Conservation (phyloP, 805 yeast species). For the Candida quercuum region DNA sequence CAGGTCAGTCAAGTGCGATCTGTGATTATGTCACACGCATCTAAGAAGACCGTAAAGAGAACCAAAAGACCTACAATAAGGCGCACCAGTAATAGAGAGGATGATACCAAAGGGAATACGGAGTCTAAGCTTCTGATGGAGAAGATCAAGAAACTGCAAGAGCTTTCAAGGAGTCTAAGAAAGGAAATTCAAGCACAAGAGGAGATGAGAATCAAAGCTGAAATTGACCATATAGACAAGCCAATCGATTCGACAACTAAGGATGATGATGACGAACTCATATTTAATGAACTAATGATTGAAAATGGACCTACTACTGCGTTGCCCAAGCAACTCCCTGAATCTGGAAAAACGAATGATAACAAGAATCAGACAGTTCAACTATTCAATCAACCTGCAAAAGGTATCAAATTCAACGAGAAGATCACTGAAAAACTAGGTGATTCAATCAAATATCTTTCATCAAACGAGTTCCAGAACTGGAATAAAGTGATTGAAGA, state of each 20-base stretch:
- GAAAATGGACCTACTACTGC: background rate
- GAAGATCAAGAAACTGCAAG: conserved; percentile 15
- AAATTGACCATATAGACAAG: conserved; percentile 10
- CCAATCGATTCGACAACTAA: conserved; percentile 5
- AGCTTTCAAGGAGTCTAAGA: conserved; percentile 12
- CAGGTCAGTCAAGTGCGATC: conserved; percentile 1
- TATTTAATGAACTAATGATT: conserved; percentile 13
- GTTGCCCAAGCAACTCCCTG: too few species aligned
- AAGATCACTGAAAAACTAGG: conserved; percentile 34
- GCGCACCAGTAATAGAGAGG: background rate
- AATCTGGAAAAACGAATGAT: background rate
- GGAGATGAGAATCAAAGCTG: conserved; percentile 11
- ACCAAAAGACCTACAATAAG: background rate
- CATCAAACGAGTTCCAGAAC: conserved; percentile 35
- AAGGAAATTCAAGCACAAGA: conserved; percentile 9
- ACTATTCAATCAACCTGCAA: conserved; percentile 22
- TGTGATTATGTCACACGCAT: background rate
- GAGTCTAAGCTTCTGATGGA: conserved; percentile 6
- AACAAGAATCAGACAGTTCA: conserved; percentile 1
- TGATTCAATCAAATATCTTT: conserved; percentile 33
- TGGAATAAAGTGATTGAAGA: conserved; percentile 34
- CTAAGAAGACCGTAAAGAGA: background rate
- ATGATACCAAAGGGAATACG: background rate
- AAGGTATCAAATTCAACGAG: conserved; percentile 27
- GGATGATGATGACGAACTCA: conserved; percentile 17